Evolutionary conservation across 73 alveolate genomes (phyloP).

Genomic region (Breviolum minutum): DNA sequence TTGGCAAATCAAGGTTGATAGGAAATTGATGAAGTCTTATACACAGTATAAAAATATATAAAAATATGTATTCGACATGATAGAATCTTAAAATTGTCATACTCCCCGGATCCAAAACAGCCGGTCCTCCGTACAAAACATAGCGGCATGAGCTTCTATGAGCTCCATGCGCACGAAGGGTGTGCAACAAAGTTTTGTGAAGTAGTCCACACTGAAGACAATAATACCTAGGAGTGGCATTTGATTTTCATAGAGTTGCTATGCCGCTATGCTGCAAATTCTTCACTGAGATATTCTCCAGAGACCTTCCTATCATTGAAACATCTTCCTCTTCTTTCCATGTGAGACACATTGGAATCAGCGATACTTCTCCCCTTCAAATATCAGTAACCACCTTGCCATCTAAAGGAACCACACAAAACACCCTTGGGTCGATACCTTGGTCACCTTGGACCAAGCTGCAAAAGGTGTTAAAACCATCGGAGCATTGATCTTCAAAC

Average conservation of each 20-base stretch:
- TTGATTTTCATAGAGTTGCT: background rate
- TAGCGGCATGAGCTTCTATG: background rate
- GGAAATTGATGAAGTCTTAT: too few species aligned
- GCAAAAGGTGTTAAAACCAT: slow-evolving; percentile 15
- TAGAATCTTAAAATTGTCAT: too few species aligned
- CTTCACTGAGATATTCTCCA: background rate
- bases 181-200: slow-evolving; percentile 18
- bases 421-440: background rate
- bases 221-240: slow-evolving; percentile 14
- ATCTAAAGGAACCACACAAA: background rate
- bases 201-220: slow-evolving; percentile 71
- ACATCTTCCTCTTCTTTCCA: background rate
- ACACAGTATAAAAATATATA: too few species aligned
- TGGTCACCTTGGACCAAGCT: background rate
- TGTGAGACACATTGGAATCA: background rate
- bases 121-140: slow-evolving; percentile 16
- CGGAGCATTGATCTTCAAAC: background rate
- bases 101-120: background rate
- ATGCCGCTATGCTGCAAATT: background rate
- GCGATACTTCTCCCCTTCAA: too few species aligned
- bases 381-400: background rate
- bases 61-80: too few species aligned
- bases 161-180: slow-evolving; percentile 73
- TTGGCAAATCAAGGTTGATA: too few species aligned
- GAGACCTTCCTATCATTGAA: background rate